Conservation (phyloP, 805 yeast genomes). For the Myxozyma udenii region DNA sequence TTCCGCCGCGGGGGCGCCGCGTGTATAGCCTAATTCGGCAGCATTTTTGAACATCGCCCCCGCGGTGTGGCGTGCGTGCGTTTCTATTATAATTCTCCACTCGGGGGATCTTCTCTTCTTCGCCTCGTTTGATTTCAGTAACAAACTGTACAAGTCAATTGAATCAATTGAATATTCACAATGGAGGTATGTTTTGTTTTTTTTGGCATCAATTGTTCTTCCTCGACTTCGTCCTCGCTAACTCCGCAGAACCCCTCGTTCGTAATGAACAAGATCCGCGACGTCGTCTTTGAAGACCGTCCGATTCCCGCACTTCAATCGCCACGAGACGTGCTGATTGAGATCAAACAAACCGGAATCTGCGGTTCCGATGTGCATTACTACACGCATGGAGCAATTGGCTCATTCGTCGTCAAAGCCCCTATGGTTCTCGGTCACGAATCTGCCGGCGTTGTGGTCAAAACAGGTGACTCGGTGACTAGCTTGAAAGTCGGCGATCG, state of each 20-base stretch:
- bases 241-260: constrained; percentile 44
- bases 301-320: constrained; percentile 62
- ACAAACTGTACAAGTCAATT: too few relatives aligned
- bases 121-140: too few relatives aligned
- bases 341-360: constrained; percentile 78
- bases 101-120: too few relatives aligned
- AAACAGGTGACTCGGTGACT: constrained; percentile 65
- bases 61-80: too few relatives aligned
- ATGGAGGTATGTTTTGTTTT: constrained; percentile 1
- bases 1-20: too few relatives aligned
- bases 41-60: too few relatives aligned
- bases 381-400: constrained; percentile 74
- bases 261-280: constrained; percentile 62
- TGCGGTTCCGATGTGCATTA: constrained; percentile 74
- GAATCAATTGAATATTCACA: too few relatives aligned
- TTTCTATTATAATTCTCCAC: too few relatives aligned
- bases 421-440: constrained; percentile 93
- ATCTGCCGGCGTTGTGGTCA: constrained; percentile 70
- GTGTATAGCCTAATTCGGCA: too few relatives aligned
- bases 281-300: constrained; percentile 62
- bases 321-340: constrained; percentile 67
- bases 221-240: background rate
- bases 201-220: background rate
- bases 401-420: constrained; percentile 63
- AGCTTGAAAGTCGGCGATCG: constrained; percentile 72